These are phyloP conservation scores for Corylus avellana DNA, from an alignment of 306 rosid genomes.

Conservation along the genomic window DNA sequence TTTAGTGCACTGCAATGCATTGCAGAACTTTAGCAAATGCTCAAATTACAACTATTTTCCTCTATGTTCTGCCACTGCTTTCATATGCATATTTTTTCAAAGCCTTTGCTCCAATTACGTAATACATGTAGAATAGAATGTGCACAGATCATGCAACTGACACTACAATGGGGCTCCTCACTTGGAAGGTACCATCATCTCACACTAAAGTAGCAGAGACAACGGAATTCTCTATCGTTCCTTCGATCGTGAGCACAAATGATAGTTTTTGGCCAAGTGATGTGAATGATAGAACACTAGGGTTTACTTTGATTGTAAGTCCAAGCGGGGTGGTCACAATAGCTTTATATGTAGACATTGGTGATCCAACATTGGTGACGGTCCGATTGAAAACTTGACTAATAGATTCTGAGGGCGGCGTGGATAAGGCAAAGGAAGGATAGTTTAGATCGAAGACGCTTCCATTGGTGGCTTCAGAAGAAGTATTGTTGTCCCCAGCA, in stretches of 20 bases:
- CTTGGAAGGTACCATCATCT: conserved; percentile 37
- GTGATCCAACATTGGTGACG: conserved; percentile 13
- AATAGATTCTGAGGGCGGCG: background rate
- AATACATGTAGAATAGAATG: background rate
- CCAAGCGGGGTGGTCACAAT: conserved; percentile 9
- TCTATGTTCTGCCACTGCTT: no score
- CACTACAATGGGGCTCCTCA: conserved; percentile 41
- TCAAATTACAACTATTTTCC: no score
- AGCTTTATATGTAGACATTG: conserved; percentile 10
- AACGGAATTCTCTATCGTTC: background rate
- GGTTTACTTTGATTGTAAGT: conserved; percentile 33
- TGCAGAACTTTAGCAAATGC: no score
- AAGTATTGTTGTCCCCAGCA: conserved; percentile 11
- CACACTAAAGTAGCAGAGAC: conserved; percentile 35
- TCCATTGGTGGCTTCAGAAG: background rate
- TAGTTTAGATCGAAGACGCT: conserved; percentile 39
- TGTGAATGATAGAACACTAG: conserved; percentile 32
- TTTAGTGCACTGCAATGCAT: no score
- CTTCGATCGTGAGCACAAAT: conserved; percentile 28
- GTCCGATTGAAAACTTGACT: conserved; percentile 5
- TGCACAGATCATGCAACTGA: conserved; percentile 3
- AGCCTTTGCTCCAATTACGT: background rate
- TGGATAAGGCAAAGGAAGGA: conserved; percentile 46
- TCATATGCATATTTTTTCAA: background rate
- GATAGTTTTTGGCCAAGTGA: conserved; percentile 29